Percentiles rank a stretch among this genome's conserved stretches.
These are phyloP conservation scores for Aegilops sharonensis DNA, from an alignment of 176 grass and related monocot genomes.

Conservation along the genomic window DNA sequence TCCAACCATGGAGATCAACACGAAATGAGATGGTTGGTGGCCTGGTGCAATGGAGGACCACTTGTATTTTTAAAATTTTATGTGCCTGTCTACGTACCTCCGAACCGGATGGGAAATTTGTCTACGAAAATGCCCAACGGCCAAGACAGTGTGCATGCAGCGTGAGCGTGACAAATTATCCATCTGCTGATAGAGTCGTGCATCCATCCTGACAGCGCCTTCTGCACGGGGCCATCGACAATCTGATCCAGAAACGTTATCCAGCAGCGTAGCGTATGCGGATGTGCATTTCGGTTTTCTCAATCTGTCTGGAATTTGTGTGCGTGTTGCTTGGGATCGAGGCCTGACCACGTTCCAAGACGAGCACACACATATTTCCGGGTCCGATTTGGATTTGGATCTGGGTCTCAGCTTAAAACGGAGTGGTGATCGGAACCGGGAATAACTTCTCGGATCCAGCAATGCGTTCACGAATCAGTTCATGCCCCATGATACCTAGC, in stretches of 20 bases:
- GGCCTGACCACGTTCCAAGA: not conserved
- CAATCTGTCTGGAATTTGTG: not conserved
- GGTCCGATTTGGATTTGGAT: not conserved
- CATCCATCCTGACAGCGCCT: not conserved
- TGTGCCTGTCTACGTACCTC: not conserved
- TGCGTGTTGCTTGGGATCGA: not conserved
- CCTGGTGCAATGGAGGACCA: not conserved
- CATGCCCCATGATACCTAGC: not conserved
- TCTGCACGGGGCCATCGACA: not conserved
- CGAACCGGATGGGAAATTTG: not conserved
- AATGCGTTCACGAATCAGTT: not conserved
- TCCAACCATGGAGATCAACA: not conserved
- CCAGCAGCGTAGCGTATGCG: not conserved
- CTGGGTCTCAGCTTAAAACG: not conserved
- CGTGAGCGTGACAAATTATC: not conserved
- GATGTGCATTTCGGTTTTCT: not conserved
- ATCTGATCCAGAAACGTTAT: not conserved
- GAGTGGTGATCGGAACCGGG: not conserved
- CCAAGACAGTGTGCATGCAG: not conserved
- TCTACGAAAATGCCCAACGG: not conserved
- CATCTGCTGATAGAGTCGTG: not conserved
- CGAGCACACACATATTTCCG: not conserved
- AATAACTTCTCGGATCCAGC: constrained; percentile 28
- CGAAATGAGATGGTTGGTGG: not conserved
- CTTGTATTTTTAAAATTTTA: too few species aligned